Evolutionary conservation across 306 rosid genomes (phyloP).

Genomic region (Elaeagnus macrophylla): DNA sequence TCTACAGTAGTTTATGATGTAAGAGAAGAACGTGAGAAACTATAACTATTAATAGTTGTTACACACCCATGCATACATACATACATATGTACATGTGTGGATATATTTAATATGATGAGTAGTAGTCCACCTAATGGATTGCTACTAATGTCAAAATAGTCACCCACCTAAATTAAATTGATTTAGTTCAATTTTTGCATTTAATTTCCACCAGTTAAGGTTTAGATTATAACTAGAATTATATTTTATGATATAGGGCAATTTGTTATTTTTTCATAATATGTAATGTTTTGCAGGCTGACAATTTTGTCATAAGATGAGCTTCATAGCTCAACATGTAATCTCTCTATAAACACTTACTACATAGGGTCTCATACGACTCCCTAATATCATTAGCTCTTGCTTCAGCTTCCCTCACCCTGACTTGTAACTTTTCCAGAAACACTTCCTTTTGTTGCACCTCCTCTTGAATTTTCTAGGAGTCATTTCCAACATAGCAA

Average conservation of each 20-base stretch:
- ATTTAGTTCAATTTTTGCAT: too few species aligned
- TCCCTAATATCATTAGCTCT: slow-evolving; percentile 44
- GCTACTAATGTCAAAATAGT: too few species aligned
- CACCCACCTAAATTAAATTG: too few species aligned
- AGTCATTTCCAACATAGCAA: slow-evolving; percentile 20
- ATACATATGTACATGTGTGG: background rate
- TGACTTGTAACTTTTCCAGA: slow-evolving; percentile 33
- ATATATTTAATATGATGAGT: too few species aligned
- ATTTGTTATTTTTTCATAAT: too few species aligned
- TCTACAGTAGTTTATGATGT: slow-evolving; percentile 32
- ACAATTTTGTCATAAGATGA: too few species aligned
- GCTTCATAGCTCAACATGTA: background rate
- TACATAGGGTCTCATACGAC: slow-evolving; percentile 55
- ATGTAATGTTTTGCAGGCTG: too few species aligned
- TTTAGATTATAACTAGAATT: too few species aligned
- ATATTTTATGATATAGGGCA: too few species aligned
- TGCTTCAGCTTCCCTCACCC: slow-evolving; percentile 41
- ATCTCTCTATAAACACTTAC: slow-evolving; percentile 31
- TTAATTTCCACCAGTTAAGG: too few species aligned
- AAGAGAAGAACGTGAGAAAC: slow-evolving; percentile 12
- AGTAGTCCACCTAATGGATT: too few species aligned
- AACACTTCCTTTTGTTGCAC: slow-evolving; percentile 27
- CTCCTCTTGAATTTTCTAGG: slow-evolving; percentile 45
- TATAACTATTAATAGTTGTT: slow-evolving; percentile 11
- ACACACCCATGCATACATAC: slow-evolving; percentile 6